Evolutionary conservation across 164 flowering plant species (phyloP).

Genomic region (Magnolia sinica): DNA sequence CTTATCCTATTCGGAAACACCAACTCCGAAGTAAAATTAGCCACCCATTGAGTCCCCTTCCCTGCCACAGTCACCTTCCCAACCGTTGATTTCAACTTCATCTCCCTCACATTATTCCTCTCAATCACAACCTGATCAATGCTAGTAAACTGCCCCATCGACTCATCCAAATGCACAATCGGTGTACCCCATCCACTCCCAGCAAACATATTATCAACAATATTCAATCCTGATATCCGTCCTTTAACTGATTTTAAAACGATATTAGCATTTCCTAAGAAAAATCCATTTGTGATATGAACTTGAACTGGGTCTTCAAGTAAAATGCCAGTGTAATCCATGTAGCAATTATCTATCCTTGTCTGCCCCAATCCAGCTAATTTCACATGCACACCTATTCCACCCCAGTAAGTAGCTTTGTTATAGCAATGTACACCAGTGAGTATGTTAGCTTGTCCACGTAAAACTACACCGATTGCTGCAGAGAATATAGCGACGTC

Average conservation of each 20-base stretch:
- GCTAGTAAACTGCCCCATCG: constrained; percentile 25
- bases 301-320: neutral
- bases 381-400: constrained; percentile 34
- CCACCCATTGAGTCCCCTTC: no score
- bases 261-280: neutral
- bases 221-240: constrained; percentile 36
- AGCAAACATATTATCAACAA: constrained; percentile 48
- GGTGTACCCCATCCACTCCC: constrained; percentile 27
- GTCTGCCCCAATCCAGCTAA: constrained; percentile 5
- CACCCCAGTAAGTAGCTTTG: constrained; percentile 57
- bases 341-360: constrained; percentile 12
- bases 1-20: constrained; percentile 45
- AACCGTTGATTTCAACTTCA: constrained; percentile 44
- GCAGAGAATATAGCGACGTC: constrained; percentile 3
- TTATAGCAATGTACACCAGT: constrained; percentile 48
- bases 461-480: constrained; percentile 32
- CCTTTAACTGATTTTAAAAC: constrained; percentile 37
- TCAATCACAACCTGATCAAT: constrained; percentile 57
- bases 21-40: constrained; percentile 33
- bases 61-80: constrained; percentile 36
- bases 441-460: constrained; percentile 8
- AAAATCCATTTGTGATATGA: neutral
- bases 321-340: neutral
- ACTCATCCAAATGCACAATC: constrained; percentile 25
- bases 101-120: constrained; percentile 42